Evolutionary conservation across 2,329 filamentous ascomycete species (phyloP).

Genomic region (Colletotrichum siamense): DNA sequence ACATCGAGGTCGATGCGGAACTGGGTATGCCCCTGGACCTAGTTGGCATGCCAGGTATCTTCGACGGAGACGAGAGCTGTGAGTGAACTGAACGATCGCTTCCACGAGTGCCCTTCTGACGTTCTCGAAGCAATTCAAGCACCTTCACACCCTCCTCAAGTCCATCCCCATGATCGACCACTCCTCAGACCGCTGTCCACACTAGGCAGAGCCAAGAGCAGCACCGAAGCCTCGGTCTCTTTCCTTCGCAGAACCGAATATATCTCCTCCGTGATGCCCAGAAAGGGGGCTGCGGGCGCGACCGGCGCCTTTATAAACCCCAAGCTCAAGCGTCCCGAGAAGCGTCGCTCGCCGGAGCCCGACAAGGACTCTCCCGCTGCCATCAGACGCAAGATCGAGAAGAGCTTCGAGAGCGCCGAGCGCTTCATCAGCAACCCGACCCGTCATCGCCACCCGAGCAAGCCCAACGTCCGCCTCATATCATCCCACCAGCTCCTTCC

Average conservation of each 20-base stretch:
- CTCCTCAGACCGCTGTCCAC: slow-evolving; percentile 84
- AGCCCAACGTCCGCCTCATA: slow-evolving; percentile 50
- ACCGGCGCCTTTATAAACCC: slow-evolving; percentile 34
- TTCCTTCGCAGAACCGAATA: slow-evolving; percentile 97
- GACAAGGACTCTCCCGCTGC: slow-evolving; percentile 67
- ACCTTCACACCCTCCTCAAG: slow-evolving; percentile 69
- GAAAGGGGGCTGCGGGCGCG: slow-evolving; percentile 57
- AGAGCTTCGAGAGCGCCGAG: slow-evolving; percentile 62
- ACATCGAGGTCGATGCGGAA: slow-evolving; percentile 97
- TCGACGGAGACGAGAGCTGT: slow-evolving; percentile 95
- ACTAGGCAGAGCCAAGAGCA: slow-evolving; percentile 81
- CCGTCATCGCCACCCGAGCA: slow-evolving; percentile 62
- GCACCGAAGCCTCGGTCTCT: slow-evolving; percentile 76
- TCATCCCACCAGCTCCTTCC: slow-evolving; percentile 68
- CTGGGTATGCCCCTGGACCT: slow-evolving; percentile 97
- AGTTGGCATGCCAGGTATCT: slow-evolving; percentile 92
- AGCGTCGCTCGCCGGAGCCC: slow-evolving; percentile 60
- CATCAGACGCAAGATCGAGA: slow-evolving; percentile 73
- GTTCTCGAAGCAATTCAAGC: slow-evolving; percentile 76
- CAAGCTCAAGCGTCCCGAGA: slow-evolving; percentile 39
- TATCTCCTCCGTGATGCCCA: slow-evolving; percentile 70
- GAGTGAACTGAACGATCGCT: slow-evolving; percentile 37
- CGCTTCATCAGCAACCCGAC: slow-evolving; percentile 58
- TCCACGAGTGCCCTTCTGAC: slow-evolving; percentile 13
- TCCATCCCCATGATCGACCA: slow-evolving; percentile 84